Evolutionary conservation across 192 early-diverging fungal genomes (phyloP), one percentile per base, ranked within the genome.

Genomic region (Lobosporangium transversale): DNA sequence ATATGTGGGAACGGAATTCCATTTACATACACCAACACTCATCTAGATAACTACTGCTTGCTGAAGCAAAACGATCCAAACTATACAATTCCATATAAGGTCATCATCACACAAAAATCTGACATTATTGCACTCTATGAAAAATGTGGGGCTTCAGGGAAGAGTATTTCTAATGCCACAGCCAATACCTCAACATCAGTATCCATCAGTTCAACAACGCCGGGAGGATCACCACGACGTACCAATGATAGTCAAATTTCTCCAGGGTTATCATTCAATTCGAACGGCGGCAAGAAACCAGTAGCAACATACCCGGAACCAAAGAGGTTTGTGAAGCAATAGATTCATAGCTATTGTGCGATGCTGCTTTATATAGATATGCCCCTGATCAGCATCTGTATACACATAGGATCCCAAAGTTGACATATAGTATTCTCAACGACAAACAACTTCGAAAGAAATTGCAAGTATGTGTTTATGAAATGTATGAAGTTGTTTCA

Each of bases 401-500:
- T n/a, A n/a, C n/a, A n/a, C n/a, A 49, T 35, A 85, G 83, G 37
- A 79, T 83, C n/a, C 61, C 62, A 32, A 81, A 80, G 33, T 48
- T 86, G 24, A 66, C 81, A 0, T 83, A 86, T 40, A 70, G 70
- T 29, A 60, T 86, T 27, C 42, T 82, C 20, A 74, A 69, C 0
- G 81, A 79, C 42, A 81, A 80, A 43, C 67, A 76, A 15, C 58
- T 85, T 18, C 42, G 78, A 26, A 67, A 74, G 26, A 70, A 78
- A 47, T 42, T 85, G 11, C 62, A 67, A 53, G 81, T 82, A 76
- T 29, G 42, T 31, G 14, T 27, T 26, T 26, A 42, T 12, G 10
- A 12, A 9, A 9, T 42, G 40, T 42, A 9, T 42, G 10, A 12
- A 42, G 4, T 50, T 27, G 23, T 47, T 21, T 20, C 45, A 10